Percentiles rank a stretch among this genome's conserved stretches.
phyloP scores from a whole-genome alignment of 2,329 filamentous ascomycete genomes.

The Exophiala sp. region DNA sequence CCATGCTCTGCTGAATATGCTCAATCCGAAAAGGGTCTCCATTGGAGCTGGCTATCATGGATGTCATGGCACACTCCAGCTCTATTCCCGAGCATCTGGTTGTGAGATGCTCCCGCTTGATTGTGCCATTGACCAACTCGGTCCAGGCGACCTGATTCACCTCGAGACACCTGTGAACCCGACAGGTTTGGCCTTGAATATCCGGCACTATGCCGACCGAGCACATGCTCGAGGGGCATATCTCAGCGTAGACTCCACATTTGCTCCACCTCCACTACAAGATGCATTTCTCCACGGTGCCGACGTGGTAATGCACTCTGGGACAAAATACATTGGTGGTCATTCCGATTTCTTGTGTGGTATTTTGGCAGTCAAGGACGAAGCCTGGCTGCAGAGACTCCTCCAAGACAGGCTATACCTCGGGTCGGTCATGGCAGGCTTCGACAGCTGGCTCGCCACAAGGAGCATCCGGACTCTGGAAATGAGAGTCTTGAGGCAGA shows the following conservation, averaged over 20 bases:
- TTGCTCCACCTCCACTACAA: constrained; percentile 83
- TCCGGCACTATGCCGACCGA: constrained; percentile 66
- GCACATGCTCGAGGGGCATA: constrained; percentile 71
- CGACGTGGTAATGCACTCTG: constrained; percentile 86
- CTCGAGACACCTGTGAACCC: constrained; percentile 94
- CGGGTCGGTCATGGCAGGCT: constrained; percentile 78
- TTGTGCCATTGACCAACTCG: constrained; percentile 62
- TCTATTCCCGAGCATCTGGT: constrained; percentile 72
- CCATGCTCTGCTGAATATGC: constrained; percentile 77
- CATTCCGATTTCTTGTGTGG: constrained; percentile 93
- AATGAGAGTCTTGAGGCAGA: constrained; percentile 75
- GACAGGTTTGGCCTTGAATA: constrained; percentile 72
- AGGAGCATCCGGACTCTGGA: constrained; percentile 82
- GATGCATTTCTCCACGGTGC: constrained; percentile 80
- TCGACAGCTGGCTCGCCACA: constrained; percentile 91
- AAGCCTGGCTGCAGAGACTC: constrained; percentile 60
- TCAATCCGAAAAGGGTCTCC: constrained; percentile 78
- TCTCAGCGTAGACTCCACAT: constrained; percentile 84
- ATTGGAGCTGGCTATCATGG: constrained; percentile 92
- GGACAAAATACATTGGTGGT: constrained; percentile 96
- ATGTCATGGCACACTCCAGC: constrained; percentile 75
- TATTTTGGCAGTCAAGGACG: constrained; percentile 63
- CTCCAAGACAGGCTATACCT: constrained; percentile 69
- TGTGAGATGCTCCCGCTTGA: constrained; percentile 70
- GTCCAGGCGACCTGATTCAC: constrained; percentile 78